These are phyloP conservation scores for Hypoxylon intermedium DNA, from an alignment of 495 filamentous ascomycete species.

Conservation along the genomic window DNA sequence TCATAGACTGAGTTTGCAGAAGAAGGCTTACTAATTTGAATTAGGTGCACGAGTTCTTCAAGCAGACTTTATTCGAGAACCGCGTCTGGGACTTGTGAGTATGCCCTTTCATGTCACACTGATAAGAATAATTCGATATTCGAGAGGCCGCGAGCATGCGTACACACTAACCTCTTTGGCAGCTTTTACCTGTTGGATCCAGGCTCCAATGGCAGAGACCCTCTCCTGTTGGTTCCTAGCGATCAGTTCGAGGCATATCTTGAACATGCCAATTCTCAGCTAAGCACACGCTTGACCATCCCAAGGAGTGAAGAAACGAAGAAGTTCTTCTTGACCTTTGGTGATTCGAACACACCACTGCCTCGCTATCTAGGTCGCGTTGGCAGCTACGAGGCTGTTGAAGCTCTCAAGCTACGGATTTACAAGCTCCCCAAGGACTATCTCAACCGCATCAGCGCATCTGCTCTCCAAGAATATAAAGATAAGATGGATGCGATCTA, in stretches of 20 bases:
- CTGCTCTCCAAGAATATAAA: conserved; percentile 19
- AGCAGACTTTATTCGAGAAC: conserved; percentile 59
- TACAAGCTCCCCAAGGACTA: conserved; percentile 15
- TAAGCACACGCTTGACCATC: conserved; percentile 58
- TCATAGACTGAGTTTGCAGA: conserved; percentile 13
- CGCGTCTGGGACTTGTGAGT: conserved; percentile 80
- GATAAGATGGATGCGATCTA: conserved; percentile 37
- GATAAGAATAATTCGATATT: conserved; percentile 1
- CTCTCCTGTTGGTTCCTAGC: conserved; percentile 69
- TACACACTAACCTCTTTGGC: conserved; percentile 6
- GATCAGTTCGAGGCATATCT: conserved; percentile 67
- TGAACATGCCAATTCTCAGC: conserved; percentile 61
- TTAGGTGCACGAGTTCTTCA: conserved; percentile 65
- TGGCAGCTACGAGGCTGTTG: conserved; percentile 43
- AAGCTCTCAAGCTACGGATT: conserved; percentile 30
- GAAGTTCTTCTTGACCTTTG: conserved; percentile 66
- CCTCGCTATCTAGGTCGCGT: conserved; percentile 71
- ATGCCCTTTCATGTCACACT: too few species aligned
- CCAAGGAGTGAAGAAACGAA: conserved; percentile 51
- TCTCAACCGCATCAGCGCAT: conserved; percentile 11
- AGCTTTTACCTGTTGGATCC: conserved; percentile 75
- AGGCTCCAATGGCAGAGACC: conserved; percentile 47
- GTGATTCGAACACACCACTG: conserved; percentile 58
- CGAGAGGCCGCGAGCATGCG: neutral
- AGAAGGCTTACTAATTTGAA: conserved; percentile 8